Evolutionary conservation across 1,284 basidiomycete genomes (phyloP).

Genomic region (Grifola frondosa): DNA sequence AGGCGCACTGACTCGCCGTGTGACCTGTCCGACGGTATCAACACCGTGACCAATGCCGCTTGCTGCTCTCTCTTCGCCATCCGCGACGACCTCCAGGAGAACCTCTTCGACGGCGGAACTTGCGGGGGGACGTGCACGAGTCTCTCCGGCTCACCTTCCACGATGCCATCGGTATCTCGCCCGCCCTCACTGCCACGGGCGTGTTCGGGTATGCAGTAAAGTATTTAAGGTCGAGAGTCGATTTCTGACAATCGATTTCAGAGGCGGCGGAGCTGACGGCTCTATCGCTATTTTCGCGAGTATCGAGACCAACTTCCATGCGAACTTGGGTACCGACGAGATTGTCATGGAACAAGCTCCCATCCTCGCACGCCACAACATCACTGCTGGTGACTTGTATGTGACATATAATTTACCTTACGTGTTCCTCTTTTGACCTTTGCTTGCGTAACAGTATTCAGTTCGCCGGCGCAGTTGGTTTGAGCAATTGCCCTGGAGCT

Average conservation of each 20-base stretch:
- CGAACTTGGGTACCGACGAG: conserved; percentile 12
- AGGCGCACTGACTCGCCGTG: conserved; percentile 11
- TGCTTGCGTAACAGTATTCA: conserved; percentile 28
- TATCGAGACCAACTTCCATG: conserved; percentile 17
- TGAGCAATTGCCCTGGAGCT: conserved; percentile 43
- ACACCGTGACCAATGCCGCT: conserved; percentile 11
- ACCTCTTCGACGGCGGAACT: conserved; percentile 13
- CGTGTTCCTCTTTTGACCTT: neutral
- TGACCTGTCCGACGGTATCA: conserved; percentile 11
- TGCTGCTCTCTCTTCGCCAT: conserved; percentile 12
- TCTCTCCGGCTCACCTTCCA: conserved; percentile 17
- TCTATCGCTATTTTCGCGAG: conserved; percentile 12
- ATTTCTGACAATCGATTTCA: neutral
- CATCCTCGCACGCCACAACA: conserved; percentile 26
- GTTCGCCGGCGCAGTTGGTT: conserved; percentile 41
- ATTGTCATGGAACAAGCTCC: conserved; percentile 14
- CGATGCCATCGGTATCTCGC: conserved; percentile 15
- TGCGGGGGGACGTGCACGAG: conserved; percentile 15
- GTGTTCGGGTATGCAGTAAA: conserved; percentile 9
- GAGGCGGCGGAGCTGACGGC: conserved; percentile 10
- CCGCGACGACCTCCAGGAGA: conserved; percentile 12
- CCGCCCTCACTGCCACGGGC: conserved; percentile 1
- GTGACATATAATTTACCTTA: neutral
- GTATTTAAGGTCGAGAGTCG: neutral
- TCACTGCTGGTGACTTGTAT: conserved; percentile 38